Conservation (phyloP, 805 yeast species). For the Sugiyamaella floridensis region DNA sequence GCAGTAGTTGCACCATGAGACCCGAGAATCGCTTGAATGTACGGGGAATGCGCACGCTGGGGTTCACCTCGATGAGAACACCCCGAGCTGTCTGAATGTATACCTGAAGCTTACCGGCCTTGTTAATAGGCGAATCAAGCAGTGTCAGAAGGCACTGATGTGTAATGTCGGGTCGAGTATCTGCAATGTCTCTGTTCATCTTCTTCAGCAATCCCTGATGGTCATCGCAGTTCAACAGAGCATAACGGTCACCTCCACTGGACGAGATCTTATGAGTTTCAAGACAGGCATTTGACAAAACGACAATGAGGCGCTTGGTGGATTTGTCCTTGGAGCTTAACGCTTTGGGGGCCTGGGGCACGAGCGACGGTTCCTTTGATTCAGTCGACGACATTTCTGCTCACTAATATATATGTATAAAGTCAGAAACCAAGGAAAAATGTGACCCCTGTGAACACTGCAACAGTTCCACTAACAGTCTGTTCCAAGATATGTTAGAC, state of each 20-base stretch:
- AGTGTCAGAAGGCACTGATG: slow-evolving; percentile 93
- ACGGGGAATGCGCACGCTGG: slow-evolving; percentile 94
- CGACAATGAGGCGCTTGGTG: slow-evolving; percentile 85
- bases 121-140: slow-evolving; percentile 95
- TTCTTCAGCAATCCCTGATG: slow-evolving; percentile 93
- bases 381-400: not conserved
- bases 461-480: no score
- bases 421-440: no score
- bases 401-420: no score
- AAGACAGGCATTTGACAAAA: slow-evolving; percentile 90
- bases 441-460: no score
- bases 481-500: no score
- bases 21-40: slow-evolving; percentile 97
- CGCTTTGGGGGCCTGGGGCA: slow-evolving; percentile 80
- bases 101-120: slow-evolving; percentile 94
- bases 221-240: slow-evolving; percentile 92
- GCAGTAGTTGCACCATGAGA: slow-evolving; percentile 92
- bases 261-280: slow-evolving; percentile 89
- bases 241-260: slow-evolving; percentile 85
- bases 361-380: slow-evolving; percentile 50
- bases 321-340: slow-evolving; percentile 77
- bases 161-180: slow-evolving; percentile 98
- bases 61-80: slow-evolving; percentile 91
- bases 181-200: slow-evolving; percentile 96
- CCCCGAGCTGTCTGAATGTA: slow-evolving; percentile 94